Base-by-base conservation (phyloP, 108 stramenopile species). In the Conticribra guillardii region DNA sequence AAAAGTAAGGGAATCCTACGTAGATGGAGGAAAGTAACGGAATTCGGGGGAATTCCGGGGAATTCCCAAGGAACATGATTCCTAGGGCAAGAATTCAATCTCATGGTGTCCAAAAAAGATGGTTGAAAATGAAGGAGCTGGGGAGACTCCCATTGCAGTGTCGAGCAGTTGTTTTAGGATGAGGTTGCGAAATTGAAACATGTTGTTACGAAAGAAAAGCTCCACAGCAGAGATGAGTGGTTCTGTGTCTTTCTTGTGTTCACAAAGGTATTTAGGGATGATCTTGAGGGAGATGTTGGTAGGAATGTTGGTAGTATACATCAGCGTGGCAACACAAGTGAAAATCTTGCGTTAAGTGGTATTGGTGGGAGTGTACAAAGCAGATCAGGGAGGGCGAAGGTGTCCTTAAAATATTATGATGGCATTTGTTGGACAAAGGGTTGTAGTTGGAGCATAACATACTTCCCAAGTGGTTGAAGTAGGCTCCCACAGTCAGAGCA, bases 251-350 rank as follows among this genome's bases (percentile, higher is more conserved):
- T 46, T 53, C 1, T 54, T 0, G 41, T 46, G 30, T 0, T 46
- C 29, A 7, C 49, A 34, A 0, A 75, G 26, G 18, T 46, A 75
- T 19, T 46, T 23, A 0, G 59, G 33, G 2, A 67, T 54, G 14
- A 34, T 32, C 14, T 0, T 24, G 11, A 69, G 44, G 5, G 67
- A 55, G 2, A 21, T 17, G 15, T 54, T 22, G 2, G 70, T 66
- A 27, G 28, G 3, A 14, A 78, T 78, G 44, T 72, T 65, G 7
- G n/a, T n/a, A n/a, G 76, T 64, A 52, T 78, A 78, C 76, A 78
- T 78, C 17, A 52, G 28, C 0, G n/a, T 27, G 0, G 76, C 76
- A 24, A 71, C 76, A 27, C 27, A n/a, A 0, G 69, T 56, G 71
- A 77, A 18, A 77, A 31, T 0, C 16, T 14, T 3, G 37, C 61